Evolutionary conservation across 2,329 filamentous ascomycete genomes (phyloP), one percentile per base, ranked within the genome.

Genomic region (Cladosporium oxysporum): DNA sequence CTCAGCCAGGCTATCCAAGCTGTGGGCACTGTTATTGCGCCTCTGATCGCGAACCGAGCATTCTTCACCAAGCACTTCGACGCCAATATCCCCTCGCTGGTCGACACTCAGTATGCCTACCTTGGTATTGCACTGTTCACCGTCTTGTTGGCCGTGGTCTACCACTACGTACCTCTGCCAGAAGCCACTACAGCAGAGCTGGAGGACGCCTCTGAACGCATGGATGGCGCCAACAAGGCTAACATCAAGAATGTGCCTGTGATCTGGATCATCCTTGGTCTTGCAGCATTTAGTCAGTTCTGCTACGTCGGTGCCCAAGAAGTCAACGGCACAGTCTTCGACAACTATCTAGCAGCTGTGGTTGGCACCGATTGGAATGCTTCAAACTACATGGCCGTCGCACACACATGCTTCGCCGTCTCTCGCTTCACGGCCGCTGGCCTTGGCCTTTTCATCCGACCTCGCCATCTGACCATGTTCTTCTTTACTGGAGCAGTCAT

Each of bases 91-190:
- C 78, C 82, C 0, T 83, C 81, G 11, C 74, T 89, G 29, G 83
- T 88, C 65, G 82, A 87, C 64, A 85, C 88, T 1, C 87, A 89
- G 72, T 89, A 87, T 86, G 83, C 86, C 0, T 89, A 89, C 67
- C 82, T 89, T 2, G 87, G 85, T 8, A 88, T 89, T 65, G 82
- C 85, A 0, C 79, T 89, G 14, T 87, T 88, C 70, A 87, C 84
- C 31, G 80, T 88, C 57, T 75, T 83, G 3, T 78, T 89, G 14
- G 87, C 87, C 1, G 79, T 88, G 11, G 80, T 81, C 2, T 88
- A 87, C 74, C 87, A 85, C 72, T 88, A 88, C 69, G 76, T 88
- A 1, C 86, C 86, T 2, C 78, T 89, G 1, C 87, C 87, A 0
- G 87, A 89, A 76, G 87, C 86, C 2, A 85, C 85, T 1, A 86